phyloP scores from a whole-genome alignment of 352 stramenopile species.

The Phytophthora tubulina region DNA sequence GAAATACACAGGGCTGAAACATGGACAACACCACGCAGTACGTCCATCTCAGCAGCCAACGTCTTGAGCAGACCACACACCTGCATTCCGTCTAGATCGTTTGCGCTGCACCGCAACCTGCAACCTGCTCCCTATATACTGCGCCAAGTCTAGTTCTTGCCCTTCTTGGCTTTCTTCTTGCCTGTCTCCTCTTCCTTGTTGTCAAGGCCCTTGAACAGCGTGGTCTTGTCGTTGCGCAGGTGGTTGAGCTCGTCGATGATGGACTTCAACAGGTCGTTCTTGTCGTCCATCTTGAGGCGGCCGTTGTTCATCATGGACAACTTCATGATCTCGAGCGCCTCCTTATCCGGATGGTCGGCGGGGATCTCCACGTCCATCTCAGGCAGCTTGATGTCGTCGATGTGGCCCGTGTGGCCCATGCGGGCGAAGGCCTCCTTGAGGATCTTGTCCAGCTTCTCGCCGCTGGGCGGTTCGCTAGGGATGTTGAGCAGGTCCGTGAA shows the following conservation, averaged over 20 bases:
- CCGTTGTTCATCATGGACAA: slow-evolving; percentile 91
- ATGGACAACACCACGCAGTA: neutral
- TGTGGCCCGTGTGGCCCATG: slow-evolving; percentile 74
- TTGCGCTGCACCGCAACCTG: slow-evolving; percentile 13
- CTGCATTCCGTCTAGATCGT: slow-evolving; percentile 14
- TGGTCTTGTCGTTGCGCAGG: slow-evolving; percentile 87
- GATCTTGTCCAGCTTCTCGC: slow-evolving; percentile 77
- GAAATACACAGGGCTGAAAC: slow-evolving; percentile 21
- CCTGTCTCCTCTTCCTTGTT: slow-evolving; percentile 35
- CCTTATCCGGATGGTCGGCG: slow-evolving; percentile 74
- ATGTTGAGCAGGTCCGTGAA: slow-evolving; percentile 89
- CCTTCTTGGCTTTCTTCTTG: slow-evolving; percentile 30
- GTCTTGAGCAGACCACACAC: neutral
- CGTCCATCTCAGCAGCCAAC: neutral
- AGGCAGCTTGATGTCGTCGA: slow-evolving; percentile 77
- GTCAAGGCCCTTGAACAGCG: slow-evolving; percentile 83
- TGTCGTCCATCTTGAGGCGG: slow-evolving; percentile 89
- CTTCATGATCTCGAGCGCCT: slow-evolving; percentile 91
- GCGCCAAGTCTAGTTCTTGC: slow-evolving; percentile 30
- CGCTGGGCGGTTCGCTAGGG: slow-evolving; percentile 54
- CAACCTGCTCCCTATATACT: slow-evolving; percentile 29
- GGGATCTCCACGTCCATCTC: slow-evolving; percentile 78
- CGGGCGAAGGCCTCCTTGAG: slow-evolving; percentile 78
- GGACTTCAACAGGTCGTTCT: slow-evolving; percentile 87
- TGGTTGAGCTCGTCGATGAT: slow-evolving; percentile 87